A percentile compares a stretch with the other conserved stretches of the same genome.
Conservation (phyloP, 2,329 filamentous ascomycete genomes). For the Cladophialophora chaetospira region DNA sequence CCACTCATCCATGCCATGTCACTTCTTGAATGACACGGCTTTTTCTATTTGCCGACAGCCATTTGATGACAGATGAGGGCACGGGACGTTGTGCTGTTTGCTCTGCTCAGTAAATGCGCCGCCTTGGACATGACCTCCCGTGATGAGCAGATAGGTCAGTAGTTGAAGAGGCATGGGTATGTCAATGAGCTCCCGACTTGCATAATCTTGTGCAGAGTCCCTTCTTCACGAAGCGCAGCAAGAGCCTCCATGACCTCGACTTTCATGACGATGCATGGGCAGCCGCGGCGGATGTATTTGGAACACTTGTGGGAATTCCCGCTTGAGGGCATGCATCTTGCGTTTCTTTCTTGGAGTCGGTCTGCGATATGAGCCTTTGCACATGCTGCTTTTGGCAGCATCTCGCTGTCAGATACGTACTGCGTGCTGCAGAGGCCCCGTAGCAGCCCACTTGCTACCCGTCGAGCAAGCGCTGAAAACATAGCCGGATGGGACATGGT, state of each 20-base stretch:
- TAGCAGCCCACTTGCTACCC: conserved; percentile 13
- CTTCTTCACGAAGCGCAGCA: conserved; percentile 6
- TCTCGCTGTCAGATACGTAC: conserved; percentile 3
- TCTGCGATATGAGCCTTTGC: conserved; percentile 6
- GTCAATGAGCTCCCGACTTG: conserved; percentile 14
- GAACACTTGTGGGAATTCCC: conserved; percentile 6
- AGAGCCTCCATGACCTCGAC: conserved; percentile 19
- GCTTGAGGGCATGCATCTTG: conserved; percentile 10
- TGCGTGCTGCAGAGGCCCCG: conserved; percentile 11
- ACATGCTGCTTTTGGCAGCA: not conserved
- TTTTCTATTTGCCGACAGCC: too few relatives aligned
- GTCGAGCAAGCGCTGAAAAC: conserved; percentile 11
- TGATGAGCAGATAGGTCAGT: not conserved
- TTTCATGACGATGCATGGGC: conserved; percentile 11
- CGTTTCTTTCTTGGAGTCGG: conserved; percentile 13
- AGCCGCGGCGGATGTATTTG: conserved; percentile 11
- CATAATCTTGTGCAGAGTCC: conserved; percentile 10
- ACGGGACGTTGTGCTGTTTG: not conserved
- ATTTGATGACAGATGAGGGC: too few relatives aligned
- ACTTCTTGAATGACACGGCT: too few relatives aligned
- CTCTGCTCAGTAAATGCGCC: not conserved
- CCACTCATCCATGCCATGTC: too few relatives aligned
- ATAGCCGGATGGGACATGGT: conserved; percentile 14
- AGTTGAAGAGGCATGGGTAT: not conserved
- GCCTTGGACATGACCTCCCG: conserved; percentile 5